Evolutionary conservation across 805 yeast species (phyloP), one percentile per base, ranked within the genome.

Genomic region (Wickerhamiella brachini): DNA sequence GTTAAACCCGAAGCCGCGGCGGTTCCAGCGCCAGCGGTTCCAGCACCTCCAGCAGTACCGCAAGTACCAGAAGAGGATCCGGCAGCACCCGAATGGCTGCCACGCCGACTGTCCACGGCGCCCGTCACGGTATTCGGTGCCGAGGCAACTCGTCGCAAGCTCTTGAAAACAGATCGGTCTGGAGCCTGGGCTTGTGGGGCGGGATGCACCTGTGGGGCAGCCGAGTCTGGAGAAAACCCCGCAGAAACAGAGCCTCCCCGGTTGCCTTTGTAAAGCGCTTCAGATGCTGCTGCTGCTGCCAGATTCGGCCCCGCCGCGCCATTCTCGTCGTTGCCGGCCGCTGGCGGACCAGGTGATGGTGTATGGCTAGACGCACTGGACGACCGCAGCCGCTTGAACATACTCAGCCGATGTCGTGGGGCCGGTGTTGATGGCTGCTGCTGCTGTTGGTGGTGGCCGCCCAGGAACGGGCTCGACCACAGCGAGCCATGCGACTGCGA

Each of bases 61-160:
- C n/a, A n/a, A n/a, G n/a, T n/a, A n/a, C n/a, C n/a, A n/a, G n/a
- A n/a, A n/a, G n/a, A n/a, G n/a, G 31, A 26, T 26, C 31, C 31
- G 6, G 31, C 31, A 6, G 31, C 9, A 21, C 15, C 15, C n/a
- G 21, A 38, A 18, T n/a, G 37, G 20, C 52, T 17, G 45, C 48
- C 37, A 18, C 23, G 26, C 51, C 41, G 41, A 9, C 18, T 9
- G 13, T 34, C 38, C 13, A 34, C 38, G 18, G n/a, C 20, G 7
- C 41, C 41, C 15, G 9, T 20, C 3, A 37, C 24, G 24, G 75
- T 83, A 51, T 83, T 71, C 10, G 95, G 95, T 1, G 93, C 94
- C 0, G 95, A 85, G 0, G 95, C 89, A 1, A 84, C 94, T 54
- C 94, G 72, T 54, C 93, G 70, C 22, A 58, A 43, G 2, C 52